Percentiles rank a stretch among this genome's conserved stretches.
These are phyloP conservation scores for Linderina pennispora DNA, from an alignment of 192 early-diverging fungal species.

Conservation along the genomic window DNA sequence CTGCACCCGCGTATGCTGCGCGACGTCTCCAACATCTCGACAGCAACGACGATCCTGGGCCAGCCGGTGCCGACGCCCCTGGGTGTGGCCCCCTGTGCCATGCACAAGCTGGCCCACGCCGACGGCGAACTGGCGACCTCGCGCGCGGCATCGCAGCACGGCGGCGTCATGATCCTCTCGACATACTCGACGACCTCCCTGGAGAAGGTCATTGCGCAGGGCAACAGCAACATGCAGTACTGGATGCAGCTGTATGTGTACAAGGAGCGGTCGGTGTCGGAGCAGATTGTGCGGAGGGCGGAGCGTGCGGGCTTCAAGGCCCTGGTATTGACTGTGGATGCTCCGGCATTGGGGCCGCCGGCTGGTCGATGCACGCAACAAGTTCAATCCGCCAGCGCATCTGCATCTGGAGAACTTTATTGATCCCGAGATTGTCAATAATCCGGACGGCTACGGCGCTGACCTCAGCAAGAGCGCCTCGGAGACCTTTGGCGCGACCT, in stretches of 20 bases:
- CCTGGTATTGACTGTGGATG: conserved; percentile 55
- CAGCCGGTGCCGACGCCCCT: conserved; percentile 55
- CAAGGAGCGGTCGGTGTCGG: conserved; percentile 56
- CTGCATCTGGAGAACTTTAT: conserved; percentile 63
- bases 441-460: conserved; percentile 3
- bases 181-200: conserved; percentile 58
- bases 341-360: conserved; percentile 52
- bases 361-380: conserved; percentile 52
- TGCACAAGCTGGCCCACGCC: conserved; percentile 65
- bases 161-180: conserved; percentile 52
- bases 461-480: conserved; percentile 3
- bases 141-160: conserved; percentile 37
- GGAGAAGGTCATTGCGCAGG: conserved; percentile 58
- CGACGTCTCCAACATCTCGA: conserved; percentile 61
- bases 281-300: conserved; percentile 61
- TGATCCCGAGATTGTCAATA: conserved; percentile 12
- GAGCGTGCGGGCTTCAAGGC: conserved; percentile 74
- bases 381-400: conserved; percentile 56
- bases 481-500: conserved; percentile 42
- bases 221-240: conserved; percentile 39
- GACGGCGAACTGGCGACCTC: conserved; percentile 66
- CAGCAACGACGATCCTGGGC: conserved; percentile 59
- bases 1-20: conserved; percentile 65
- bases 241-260: conserved; percentile 88
- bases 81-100: conserved; percentile 72